Base-by-base conservation (phyloP, 768 basidiomycete species). In the Auricularia sp. region DNA sequence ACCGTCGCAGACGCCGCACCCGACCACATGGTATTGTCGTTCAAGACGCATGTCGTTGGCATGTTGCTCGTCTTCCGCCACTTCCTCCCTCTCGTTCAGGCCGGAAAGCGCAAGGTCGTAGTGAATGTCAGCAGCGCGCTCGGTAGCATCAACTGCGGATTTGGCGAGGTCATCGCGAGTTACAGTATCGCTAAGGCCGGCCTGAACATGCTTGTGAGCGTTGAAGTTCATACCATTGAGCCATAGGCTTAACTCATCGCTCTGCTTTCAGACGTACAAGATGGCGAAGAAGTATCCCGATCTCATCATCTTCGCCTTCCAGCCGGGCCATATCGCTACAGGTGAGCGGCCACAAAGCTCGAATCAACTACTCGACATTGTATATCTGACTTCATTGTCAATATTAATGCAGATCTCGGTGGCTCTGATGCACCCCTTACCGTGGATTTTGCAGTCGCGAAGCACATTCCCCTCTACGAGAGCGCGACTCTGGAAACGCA, bases 271-370 rank as follows among this genome's bases (percentile, higher is more conserved):
- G 76, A 75, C 74, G 21, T 74, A 74, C 62, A 79, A 79, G 68
- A 75, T 77, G 64, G 69, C 72, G n/a, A 74, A 68, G 56, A 74
- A 72, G 53, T 70, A 72, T 35, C 72, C 74, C 0, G 73, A 77
- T 62, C 61, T 76, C 23, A 74, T 75, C 11, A 66, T 70, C 1
- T 68, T 77, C 36, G 70, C 72, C n/a, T 36, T 76, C 11, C 73
- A 75, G 51, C 77, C 78, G 5, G 77, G 77, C 21, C 77, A 77
- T 76, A 75, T 77, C 14, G 75, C 77, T 68, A 77, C 75, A 29
- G 72, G 77, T 75, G 47, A 66, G 68, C 66, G 44, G 16, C 3
- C 8, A 3, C 43, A 29, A 29, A 8, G 21, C 42, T 12, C 2
- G 29, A 29, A 29, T 29, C 29, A 29, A 29, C 29, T 29, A 29